A percentile compares a stretch with the other conserved stretches of the same genome.
Conservation (phyloP, 306 rosid species). For the Quercus cerris region DNA sequence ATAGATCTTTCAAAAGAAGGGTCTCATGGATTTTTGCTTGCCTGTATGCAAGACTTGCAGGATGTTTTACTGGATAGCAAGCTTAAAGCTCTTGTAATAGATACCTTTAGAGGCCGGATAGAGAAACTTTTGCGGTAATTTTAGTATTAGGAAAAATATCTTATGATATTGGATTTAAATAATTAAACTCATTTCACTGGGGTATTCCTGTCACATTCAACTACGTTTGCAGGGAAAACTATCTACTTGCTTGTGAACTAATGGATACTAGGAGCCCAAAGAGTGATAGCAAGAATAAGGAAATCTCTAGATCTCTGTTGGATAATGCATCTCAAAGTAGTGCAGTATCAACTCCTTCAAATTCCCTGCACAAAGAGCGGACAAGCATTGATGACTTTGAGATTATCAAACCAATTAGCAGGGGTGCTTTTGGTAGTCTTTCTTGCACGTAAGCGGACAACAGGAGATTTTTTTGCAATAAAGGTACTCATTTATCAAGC, state of each 20-base stretch:
- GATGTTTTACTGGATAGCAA: slow-evolving; percentile 2
- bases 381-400: slow-evolving; percentile 7
- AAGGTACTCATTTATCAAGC: background rate
- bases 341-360: background rate
- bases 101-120: slow-evolving; percentile 2
- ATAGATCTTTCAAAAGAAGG: slow-evolving; percentile 2
- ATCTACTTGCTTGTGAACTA: slow-evolving; percentile 2
- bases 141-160: background rate
- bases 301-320: background rate
- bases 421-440: slow-evolving; percentile 12
- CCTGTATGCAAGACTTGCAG: background rate
- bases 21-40: background rate
- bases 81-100: slow-evolving; percentile 9
- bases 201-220: background rate
- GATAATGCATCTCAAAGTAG: background rate
- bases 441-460: slow-evolving; percentile 6
- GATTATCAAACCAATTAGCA: slow-evolving; percentile 7
- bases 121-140: slow-evolving; percentile 5
- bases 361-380: background rate
- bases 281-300: slow-evolving; percentile 1
- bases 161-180: background rate
- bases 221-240: slow-evolving; percentile 1
- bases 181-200: background rate
- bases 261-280: slow-evolving; percentile 4
- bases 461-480: slow-evolving; percentile 6